A percentile compares a stretch with the other conserved stretches of the same genome.
These are phyloP conservation scores for Vitis amurensis DNA, from an alignment of 164 flowering plant genomes.

Conservation along the genomic window DNA sequence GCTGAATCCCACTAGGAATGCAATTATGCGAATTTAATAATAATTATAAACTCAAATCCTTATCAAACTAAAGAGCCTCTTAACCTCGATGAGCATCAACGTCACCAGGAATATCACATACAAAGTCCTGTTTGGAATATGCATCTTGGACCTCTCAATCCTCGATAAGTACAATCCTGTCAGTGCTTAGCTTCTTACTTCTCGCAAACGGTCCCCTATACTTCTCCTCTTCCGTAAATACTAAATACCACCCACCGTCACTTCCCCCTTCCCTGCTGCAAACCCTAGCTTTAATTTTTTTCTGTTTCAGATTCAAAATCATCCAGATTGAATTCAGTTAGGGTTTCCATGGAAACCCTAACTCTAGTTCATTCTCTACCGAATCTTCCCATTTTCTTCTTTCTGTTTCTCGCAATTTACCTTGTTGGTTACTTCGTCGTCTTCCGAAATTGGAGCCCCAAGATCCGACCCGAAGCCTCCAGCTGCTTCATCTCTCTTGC, in stretches of 20 bases:
- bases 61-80: no score
- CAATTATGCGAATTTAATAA: no score
- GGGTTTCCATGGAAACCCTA: slow-evolving; percentile 38
- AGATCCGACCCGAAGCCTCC: slow-evolving; percentile 70
- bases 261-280: no score
- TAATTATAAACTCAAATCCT: no score
- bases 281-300: no score
- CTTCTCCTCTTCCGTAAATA: no score
- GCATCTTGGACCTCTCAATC: not conserved
- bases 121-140: not conserved
- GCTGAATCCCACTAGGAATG: no score
- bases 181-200: not conserved
- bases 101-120: not conserved
- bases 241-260: no score
- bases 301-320: no score
- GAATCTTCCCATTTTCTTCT: slow-evolving; percentile 45
- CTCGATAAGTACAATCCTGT: not conserved
- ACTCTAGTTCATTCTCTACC: slow-evolving; percentile 17
- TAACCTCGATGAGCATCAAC: not conserved
- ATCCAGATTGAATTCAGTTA: no score
- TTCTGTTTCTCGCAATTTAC: slow-evolving; percentile 49
- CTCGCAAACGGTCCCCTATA: not conserved
- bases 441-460: slow-evolving; percentile 60
- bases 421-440: slow-evolving; percentile 49
- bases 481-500: slow-evolving; percentile 76